These are phyloP conservation scores for Neurospora sublineolata DNA, from an alignment of 495 filamentous ascomycete species.

Conservation along the genomic window DNA sequence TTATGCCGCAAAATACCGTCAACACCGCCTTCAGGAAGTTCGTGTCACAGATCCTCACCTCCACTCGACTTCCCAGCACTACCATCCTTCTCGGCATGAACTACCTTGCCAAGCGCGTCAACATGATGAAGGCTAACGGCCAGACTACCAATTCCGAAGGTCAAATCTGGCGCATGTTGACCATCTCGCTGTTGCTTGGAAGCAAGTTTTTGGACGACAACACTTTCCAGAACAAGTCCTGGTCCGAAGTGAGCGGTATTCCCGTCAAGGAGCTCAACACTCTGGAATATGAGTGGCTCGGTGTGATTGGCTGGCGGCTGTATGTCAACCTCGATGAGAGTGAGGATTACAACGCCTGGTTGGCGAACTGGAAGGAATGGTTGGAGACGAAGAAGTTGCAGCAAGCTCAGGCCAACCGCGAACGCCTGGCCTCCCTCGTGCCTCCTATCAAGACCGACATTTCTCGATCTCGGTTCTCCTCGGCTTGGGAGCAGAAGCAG, in stretches of 20 bases:
- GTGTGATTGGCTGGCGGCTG: constrained; percentile 72
- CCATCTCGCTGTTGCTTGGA: constrained; percentile 74
- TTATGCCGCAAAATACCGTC: constrained; percentile 54
- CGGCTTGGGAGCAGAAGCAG: constrained; percentile 42
- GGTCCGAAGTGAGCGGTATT: constrained; percentile 96
- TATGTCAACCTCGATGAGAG: constrained; percentile 76
- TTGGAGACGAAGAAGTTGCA: constrained; percentile 48
- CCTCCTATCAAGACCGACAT: constrained; percentile 59
- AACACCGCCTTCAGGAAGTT: constrained; percentile 85
- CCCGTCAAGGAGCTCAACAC: constrained; percentile 75
- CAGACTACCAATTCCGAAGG: constrained; percentile 50
- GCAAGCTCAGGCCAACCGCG: constrained; percentile 35
- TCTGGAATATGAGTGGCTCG: constrained; percentile 86
- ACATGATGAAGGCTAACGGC: constrained; percentile 50
- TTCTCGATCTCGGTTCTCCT: constrained; percentile 27
- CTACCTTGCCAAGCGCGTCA: constrained; percentile 76
- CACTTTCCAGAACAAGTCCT: constrained; percentile 98
- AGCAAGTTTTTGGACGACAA: constrained; percentile 99
- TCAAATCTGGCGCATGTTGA: constrained; percentile 84
- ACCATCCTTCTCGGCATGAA: constrained; percentile 89
- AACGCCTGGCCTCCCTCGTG: constrained; percentile 44
- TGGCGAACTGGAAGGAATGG: constrained; percentile 75
- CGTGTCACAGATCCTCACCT: constrained; percentile 84
- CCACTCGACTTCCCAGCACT: constrained; percentile 86
- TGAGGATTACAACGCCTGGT: constrained; percentile 75